Base-by-base conservation (phyloP, 257 asterid genomes). In the Striga asiatica region DNA sequence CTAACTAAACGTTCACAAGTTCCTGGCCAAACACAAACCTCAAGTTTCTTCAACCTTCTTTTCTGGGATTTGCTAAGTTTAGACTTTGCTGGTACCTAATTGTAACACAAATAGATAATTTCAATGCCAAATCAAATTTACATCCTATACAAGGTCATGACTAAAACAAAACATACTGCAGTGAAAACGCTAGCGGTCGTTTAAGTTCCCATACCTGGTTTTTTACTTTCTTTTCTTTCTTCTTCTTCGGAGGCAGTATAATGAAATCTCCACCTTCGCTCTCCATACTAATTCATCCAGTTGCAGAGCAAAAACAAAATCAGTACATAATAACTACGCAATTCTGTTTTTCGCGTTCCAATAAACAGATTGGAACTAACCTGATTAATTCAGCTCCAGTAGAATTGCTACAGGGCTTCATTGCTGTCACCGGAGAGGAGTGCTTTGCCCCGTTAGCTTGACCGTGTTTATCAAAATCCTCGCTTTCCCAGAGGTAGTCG, bases 61-160 rank as follows among this genome's bases (percentile, higher is more conserved):
- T 84, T 76, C 79, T 82, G 94, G 14, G 94, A 84, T 52, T 82
- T 83, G 56, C 89, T 78, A 19, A 87, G 66, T 67, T 68, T 82
- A 10, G 81, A 70, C 42, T 27, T 66, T 2, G 46, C 50, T 0
- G 65, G 11, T 25, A 64, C 78, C 93, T 75, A 62, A 60, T n/a
- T n/a, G n/a, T 23, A 32, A 54, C 1, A 54, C 2, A 51, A 56
- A 62, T 1, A 24, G 16, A 31, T 7, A 43, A 4, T 8, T 35
- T 29, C 32, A 65, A 51, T 6, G 21, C 11, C 29, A 19, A 56
- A 46, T 41, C 31, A 8, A 51, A 14, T 11, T 5, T 41, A 12
- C 27, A 37, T 35, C 37, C 50, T 1, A 7, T 2, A 49, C 1
- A 20, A 25, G n/a, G 16, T 55, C 8, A 1, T 11, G 25, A 17